phyloP scores from a whole-genome alignment of 345 rosid genomes.

The Corchorus olitorius region DNA sequence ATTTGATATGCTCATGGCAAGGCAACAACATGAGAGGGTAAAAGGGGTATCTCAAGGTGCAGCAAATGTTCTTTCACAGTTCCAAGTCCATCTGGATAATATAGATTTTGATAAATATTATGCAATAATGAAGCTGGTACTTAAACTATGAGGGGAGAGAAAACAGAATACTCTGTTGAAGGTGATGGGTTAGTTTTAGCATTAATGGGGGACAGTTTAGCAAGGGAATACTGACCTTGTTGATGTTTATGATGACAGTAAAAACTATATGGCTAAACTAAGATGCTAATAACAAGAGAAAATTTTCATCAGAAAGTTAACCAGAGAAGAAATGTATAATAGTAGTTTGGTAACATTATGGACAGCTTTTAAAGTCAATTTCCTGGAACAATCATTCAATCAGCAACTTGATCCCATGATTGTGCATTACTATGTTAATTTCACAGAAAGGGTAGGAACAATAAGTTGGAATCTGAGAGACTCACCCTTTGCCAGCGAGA shows the following conservation, averaged over 20 bases:
- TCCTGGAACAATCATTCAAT: background rate
- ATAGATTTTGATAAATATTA: background rate
- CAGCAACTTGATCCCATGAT: background rate
- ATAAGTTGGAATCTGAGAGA: background rate
- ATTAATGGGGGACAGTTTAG: too few species aligned
- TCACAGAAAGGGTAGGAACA: background rate
- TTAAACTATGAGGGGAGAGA: too few species aligned
- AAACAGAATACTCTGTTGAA: too few species aligned
- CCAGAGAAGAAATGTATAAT: too few species aligned
- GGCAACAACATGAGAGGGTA: background rate
- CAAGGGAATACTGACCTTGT: background rate
- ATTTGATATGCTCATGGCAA: background rate
- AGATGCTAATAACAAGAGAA: too few species aligned
- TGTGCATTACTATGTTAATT: background rate
- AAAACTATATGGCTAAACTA: too few species aligned
- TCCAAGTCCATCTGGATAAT: background rate
- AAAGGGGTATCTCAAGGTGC: background rate
- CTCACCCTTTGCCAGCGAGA: conserved; percentile 71
- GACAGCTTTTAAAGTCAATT: background rate
- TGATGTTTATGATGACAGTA: background rate
- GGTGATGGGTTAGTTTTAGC: too few species aligned
- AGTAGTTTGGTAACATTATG: too few species aligned
- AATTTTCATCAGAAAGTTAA: too few species aligned
- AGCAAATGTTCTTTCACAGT: background rate
- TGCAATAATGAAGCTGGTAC: background rate